Evolutionary conservation across 129 eudicot species (phyloP).

Genomic region (Lonicera japonica): DNA sequence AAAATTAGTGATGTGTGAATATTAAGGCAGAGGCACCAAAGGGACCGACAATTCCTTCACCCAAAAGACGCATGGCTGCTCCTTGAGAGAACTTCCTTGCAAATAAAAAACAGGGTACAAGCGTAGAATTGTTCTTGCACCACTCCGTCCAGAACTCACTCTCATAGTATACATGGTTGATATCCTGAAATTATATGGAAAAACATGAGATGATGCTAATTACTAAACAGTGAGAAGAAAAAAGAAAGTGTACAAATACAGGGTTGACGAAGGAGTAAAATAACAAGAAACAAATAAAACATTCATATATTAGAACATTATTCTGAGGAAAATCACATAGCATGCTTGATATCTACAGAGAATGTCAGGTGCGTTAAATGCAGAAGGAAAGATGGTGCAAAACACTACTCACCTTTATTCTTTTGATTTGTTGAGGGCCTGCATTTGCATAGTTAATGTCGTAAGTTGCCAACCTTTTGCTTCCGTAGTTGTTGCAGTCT

Average conservation of each 20-base stretch:
- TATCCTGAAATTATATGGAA: constrained; percentile 40
- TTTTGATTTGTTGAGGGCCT: constrained; percentile 55
- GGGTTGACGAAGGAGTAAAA: neutral
- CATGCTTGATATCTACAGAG: neutral
- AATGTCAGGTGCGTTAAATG: neutral
- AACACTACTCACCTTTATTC: constrained; percentile 50
- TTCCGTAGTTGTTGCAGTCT: constrained; percentile 57
- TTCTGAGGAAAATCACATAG: neutral
- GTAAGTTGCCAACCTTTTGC: constrained; percentile 81
- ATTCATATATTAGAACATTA: neutral
- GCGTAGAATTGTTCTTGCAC: constrained; percentile 65
- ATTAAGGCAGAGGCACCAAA: constrained; percentile 34
- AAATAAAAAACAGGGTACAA: constrained; percentile 70
- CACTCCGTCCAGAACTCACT: constrained; percentile 89
- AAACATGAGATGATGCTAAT: neutral
- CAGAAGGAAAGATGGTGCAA: neutral
- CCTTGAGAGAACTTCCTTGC: constrained; percentile 89
- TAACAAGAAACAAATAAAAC: neutral
- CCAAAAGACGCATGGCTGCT: constrained; percentile 94
- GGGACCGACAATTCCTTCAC: constrained; percentile 45
- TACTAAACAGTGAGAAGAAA: no score
- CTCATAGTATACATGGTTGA: constrained; percentile 75
- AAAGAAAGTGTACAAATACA: neutral
- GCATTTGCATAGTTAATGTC: constrained; percentile 67
- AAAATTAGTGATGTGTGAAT: constrained; percentile 24